phyloP scores from a whole-genome alignment of 768 basidiomycete species.

The Lentinula guzmanii region DNA sequence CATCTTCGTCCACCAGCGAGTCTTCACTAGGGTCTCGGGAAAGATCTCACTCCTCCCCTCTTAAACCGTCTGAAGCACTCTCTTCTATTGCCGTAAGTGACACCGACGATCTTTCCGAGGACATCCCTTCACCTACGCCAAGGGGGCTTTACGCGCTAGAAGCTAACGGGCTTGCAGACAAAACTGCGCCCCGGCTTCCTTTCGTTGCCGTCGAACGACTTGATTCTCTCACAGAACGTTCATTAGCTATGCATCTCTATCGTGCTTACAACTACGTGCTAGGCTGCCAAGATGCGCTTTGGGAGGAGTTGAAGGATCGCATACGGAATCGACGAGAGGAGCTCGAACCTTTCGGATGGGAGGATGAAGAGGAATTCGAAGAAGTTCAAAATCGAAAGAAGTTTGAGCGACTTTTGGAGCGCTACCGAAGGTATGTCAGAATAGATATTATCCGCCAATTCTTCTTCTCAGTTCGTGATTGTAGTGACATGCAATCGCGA shows the following conservation, averaged over 20 bases:
- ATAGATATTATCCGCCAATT: not conserved
- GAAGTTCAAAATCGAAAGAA: constrained; percentile 49
- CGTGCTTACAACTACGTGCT: constrained; percentile 55
- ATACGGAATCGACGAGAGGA: constrained; percentile 51
- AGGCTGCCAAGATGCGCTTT: constrained; percentile 70
- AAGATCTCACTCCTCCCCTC: constrained; percentile 8
- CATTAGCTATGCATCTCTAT: constrained; percentile 67
- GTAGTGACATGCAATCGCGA: constrained; percentile 62
- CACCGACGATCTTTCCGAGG: constrained; percentile 9
- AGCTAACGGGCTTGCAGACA: constrained; percentile 34
- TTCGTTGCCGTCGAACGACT: constrained; percentile 38
- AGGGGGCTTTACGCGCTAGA: constrained; percentile 40
- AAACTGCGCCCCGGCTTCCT: constrained; percentile 26
- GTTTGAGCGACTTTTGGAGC: constrained; percentile 54
- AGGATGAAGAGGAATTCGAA: constrained; percentile 57
- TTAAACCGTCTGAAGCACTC: not conserved
- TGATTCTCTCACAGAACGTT: constrained; percentile 45
- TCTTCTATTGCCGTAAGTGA: constrained; percentile 1
- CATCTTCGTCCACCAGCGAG: constrained; percentile 18
- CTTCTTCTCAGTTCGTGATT: not conserved
- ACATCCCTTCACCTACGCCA: constrained; percentile 14
- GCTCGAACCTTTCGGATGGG: constrained; percentile 60
- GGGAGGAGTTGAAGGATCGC: constrained; percentile 64
- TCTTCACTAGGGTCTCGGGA: constrained; percentile 1
- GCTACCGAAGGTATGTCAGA: constrained; percentile 41